Percentiles rank a stretch among this genome's conserved stretches.
These are phyloP conservation scores for Fusarium tricinctum DNA, from an alignment of 2,329 filamentous ascomycete genomes.

Conservation along the genomic window DNA sequence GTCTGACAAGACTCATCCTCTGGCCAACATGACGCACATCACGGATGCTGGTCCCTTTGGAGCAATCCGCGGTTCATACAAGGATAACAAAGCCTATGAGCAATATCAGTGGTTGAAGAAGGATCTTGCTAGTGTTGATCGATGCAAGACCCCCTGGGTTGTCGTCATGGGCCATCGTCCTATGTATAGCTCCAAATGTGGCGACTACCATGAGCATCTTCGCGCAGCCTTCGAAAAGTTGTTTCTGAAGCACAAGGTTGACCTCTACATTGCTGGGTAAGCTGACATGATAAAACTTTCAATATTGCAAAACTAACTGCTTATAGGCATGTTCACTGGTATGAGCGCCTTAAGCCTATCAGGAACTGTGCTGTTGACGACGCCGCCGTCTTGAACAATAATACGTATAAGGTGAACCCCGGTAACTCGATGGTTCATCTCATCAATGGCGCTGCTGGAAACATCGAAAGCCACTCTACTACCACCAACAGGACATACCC, in stretches of 20 bases:
- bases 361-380: not conserved
- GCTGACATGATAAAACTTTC: fast-evolving
- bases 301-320: fast-evolving
- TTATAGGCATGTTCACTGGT: slow-evolving; percentile 10
- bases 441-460: slow-evolving; percentile 8
- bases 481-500: fast-evolving
- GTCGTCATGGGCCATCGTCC: slow-evolving; percentile 8
- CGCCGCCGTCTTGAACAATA: not conserved
- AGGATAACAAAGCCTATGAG: not conserved
- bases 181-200: slow-evolving; percentile 1
- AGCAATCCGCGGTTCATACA: not conserved
- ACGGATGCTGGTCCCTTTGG: slow-evolving; percentile 9
- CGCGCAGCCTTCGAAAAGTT: not conserved
- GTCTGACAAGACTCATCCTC: not conserved
- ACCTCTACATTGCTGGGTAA: slow-evolving; percentile 11
- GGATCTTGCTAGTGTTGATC: not conserved
- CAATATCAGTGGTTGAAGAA: slow-evolving; percentile 2
- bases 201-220: not conserved
- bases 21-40: not conserved
- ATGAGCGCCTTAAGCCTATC: slow-evolving; percentile 12
- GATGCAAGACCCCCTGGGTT: slow-evolving; percentile 13
- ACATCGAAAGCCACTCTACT: slow-evolving; percentile 8
- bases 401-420: not conserved
- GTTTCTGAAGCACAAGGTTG: not conserved
- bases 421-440: not conserved